phyloP scores from a whole-genome alignment of 2,329 filamentous ascomycete species.

The Penicillium occitanis region DNA sequence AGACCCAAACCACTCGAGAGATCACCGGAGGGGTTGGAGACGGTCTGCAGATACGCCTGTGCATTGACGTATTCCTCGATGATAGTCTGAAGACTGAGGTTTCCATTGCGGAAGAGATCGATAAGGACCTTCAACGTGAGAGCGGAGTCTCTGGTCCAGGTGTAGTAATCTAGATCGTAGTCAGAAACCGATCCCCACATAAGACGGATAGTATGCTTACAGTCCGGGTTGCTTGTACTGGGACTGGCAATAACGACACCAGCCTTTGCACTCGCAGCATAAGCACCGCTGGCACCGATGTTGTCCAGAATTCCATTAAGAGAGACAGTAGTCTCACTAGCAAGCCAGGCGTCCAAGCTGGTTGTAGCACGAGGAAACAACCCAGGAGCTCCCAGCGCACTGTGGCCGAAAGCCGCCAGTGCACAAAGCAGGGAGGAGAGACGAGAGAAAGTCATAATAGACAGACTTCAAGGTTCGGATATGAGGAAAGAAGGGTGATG shows the following conservation, averaged over 20 bases:
- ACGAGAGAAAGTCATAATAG: conserved; percentile 22
- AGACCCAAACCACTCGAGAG: conserved; percentile 54
- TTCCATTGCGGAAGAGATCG: conserved; percentile 64
- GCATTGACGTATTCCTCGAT: conserved; percentile 69
- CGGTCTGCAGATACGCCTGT: conserved; percentile 65
- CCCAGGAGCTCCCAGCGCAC: conserved; percentile 24
- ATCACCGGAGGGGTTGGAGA: conserved; percentile 68
- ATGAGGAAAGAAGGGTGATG: neutral
- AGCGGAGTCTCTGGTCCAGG: conserved; percentile 74
- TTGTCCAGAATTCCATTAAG: conserved; percentile 56
- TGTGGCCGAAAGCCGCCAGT: conserved; percentile 23
- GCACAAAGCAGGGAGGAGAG: conserved; percentile 27
- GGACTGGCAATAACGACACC: conserved; percentile 59
- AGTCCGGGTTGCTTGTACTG: conserved; percentile 55
- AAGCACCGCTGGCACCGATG: conserved; percentile 53
- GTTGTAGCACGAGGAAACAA: conserved; percentile 25
- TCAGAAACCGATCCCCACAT: neutral
- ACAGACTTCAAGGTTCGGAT: neutral
- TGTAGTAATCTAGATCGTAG: conserved; percentile 65
- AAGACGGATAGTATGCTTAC: conserved; percentile 32
- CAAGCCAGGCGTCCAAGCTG: conserved; percentile 33
- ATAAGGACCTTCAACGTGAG: conserved; percentile 68
- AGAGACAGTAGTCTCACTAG: conserved; percentile 49
- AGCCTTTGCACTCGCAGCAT: conserved; percentile 49
- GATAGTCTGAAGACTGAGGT: conserved; percentile 56